These are phyloP conservation scores for Pythium plurisporium DNA, from an alignment of 352 stramenopile species.

Conservation along the genomic window DNA sequence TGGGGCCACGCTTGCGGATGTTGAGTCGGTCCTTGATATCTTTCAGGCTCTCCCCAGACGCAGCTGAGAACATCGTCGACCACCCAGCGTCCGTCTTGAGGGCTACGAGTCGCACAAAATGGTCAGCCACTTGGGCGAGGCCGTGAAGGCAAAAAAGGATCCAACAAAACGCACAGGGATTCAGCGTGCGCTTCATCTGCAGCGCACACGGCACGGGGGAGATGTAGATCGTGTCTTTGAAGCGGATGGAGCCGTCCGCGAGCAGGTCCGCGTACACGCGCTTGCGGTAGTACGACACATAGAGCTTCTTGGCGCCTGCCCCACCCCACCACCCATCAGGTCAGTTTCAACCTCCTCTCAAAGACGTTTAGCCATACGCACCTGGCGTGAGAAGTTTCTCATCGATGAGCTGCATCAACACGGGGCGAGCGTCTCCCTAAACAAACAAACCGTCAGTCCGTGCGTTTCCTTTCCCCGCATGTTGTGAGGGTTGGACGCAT, in stretches of 20 bases:
- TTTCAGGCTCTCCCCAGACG: constrained; percentile 65
- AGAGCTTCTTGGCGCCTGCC: constrained; percentile 63
- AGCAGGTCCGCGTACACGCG: constrained; percentile 72
- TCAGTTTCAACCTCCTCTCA: background rate
- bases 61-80: constrained; percentile 71
- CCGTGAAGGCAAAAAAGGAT: background rate
- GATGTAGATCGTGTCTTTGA: constrained; percentile 74
- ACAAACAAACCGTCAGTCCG: background rate
- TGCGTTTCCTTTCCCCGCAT: background rate
- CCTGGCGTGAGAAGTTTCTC: constrained; percentile 62
- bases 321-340: background rate
- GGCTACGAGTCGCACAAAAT: constrained; percentile 15
- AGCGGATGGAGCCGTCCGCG: constrained; percentile 70
- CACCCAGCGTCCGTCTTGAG: constrained; percentile 77
- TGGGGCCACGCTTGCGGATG: constrained; percentile 63
- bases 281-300: constrained; percentile 80
- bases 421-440: constrained; percentile 58
- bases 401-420: constrained; percentile 61
- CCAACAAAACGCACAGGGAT: constrained; percentile 48
- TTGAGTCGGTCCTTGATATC: constrained; percentile 75
- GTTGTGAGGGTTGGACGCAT: background rate
- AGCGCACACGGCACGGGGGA: constrained; percentile 63
- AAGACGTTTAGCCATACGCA: constrained; percentile 8
- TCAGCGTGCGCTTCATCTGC: constrained; percentile 80
- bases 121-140: background rate